A percentile compares a stretch with the other conserved stretches of the same genome.
Conservation (phyloP, 1,284 basidiomycete species). For the Boletellus deceptivus region DNA sequence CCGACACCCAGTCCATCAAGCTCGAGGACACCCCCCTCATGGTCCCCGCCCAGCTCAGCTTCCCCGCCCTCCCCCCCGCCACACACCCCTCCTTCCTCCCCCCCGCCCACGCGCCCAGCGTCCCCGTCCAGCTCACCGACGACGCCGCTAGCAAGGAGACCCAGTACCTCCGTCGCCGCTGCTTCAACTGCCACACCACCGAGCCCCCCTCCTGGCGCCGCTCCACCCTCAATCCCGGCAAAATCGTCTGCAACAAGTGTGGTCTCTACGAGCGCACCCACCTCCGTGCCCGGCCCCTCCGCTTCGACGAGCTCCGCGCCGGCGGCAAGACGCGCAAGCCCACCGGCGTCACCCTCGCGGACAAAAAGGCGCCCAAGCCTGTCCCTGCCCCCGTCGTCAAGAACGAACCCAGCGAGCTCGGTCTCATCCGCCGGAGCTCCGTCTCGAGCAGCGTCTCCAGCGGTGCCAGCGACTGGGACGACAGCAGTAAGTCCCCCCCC, state of each 20-base stretch:
- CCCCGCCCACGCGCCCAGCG: slow-evolving; percentile 37
- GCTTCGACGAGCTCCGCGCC: slow-evolving; percentile 79
- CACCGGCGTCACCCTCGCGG: slow-evolving; percentile 37
- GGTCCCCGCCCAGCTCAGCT: slow-evolving; percentile 55
- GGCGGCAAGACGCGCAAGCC: slow-evolving; percentile 75
- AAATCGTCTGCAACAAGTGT: slow-evolving; percentile 89
- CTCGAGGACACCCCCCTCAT: slow-evolving; percentile 62
- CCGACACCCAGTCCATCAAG: slow-evolving; percentile 50
- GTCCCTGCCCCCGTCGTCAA: slow-evolving; percentile 41
- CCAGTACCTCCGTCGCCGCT: slow-evolving; percentile 77
- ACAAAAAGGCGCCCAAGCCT: slow-evolving; percentile 39
- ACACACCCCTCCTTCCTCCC: slow-evolving; percentile 31
- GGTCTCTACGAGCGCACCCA: slow-evolving; percentile 85
- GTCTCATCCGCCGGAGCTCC: slow-evolving; percentile 54
- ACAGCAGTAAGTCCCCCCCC: slow-evolving; percentile 50
- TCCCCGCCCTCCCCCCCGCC: slow-evolving; percentile 22
- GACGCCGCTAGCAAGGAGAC: slow-evolving; percentile 85
- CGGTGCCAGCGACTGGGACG: slow-evolving; percentile 71
- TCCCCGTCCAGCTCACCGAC: slow-evolving; percentile 80
- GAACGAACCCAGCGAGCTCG: slow-evolving; percentile 58
- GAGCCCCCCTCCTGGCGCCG: slow-evolving; percentile 84
- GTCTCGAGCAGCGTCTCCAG: slow-evolving; percentile 59
- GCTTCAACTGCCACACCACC: slow-evolving; percentile 86
- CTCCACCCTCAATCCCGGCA: slow-evolving; percentile 80
- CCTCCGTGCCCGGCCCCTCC: slow-evolving; percentile 71